Base-by-base conservation (phyloP, 2,329 filamentous ascomycete genomes). In the Fusarium nisikadoi region DNA sequence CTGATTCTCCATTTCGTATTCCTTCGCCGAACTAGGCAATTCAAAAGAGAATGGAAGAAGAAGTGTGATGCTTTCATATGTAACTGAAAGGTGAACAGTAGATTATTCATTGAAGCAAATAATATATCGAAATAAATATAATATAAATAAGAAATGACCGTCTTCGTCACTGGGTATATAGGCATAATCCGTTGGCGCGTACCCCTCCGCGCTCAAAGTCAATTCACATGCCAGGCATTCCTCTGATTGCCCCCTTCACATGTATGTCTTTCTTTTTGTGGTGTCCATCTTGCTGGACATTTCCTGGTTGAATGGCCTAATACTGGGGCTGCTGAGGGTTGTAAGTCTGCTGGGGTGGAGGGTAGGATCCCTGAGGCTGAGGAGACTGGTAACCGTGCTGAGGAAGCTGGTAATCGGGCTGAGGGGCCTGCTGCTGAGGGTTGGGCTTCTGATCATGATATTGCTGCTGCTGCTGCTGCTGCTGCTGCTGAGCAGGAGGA, bases 131-230 rank as follows among this genome's bases (percentile, higher is more conserved):
- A 46, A 9, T 31, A 16, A 49, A 33, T 45, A 31, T 25, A 42
- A 57, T 62, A 62, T 17, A 60, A 57, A 62, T 23, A 58, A 63
- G 62, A 52, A 56, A 75, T 68, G 61, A 68, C 62, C 23, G 59
- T 74, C 41, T 70, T 55, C 45, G 61, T 70, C 70, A 67, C 67
- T 75, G 72, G 73, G 75, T 77, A 77, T 77, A 76, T 75, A 72
- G 65, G 75, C 76, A 77, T 75, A 74, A 70, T 77, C 68, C 58
- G 54, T 68, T 54, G 46, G 57, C 58, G 62, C 55, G 62, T 70
- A 68, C 65, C 72, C 70, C 27, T 71, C 56, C 45, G 43, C 62
- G 62, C 65, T 56, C 43, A n/a, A 39, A 25, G 17, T 46, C 42
- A 41, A 31, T 52, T 53, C 57, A 64, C 61, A 68, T 56, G 63